phyloP scores from a whole-genome alignment of 1,284 basidiomycete genomes.

The Anthracocystis panici-leucophaei region DNA sequence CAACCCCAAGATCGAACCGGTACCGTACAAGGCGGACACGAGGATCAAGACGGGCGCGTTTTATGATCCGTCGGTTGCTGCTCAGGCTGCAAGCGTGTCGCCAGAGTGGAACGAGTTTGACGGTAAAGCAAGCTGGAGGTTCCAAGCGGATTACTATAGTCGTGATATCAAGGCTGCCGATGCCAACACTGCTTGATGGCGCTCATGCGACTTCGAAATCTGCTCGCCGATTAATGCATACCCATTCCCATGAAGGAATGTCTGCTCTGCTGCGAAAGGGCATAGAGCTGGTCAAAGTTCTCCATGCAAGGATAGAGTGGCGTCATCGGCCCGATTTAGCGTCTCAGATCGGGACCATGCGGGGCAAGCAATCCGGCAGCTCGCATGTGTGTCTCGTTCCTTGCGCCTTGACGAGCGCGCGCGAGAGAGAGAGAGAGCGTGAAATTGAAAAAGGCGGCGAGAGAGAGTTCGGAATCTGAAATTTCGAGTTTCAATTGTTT shows the following conservation, averaged over 20 bases:
- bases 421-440: constrained; percentile 1
- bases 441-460: constrained; percentile 4
- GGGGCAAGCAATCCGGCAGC: too few species aligned
- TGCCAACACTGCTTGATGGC: constrained; percentile 11
- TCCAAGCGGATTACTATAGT: constrained; percentile 36
- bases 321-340: too few species aligned
- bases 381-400: not conserved
- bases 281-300: too few species aligned
- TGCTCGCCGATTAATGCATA: not conserved
- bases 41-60: constrained; percentile 27
- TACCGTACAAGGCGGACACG: constrained; percentile 37
- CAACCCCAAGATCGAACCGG: constrained; percentile 24
- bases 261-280: not conserved
- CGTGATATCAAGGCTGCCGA: constrained; percentile 37
- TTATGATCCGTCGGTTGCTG: constrained; percentile 32
- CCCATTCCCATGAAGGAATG: not conserved
- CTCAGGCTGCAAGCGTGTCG: constrained; percentile 11
- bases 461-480: constrained; percentile 7
- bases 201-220: not conserved
- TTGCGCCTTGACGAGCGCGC: too few species aligned
- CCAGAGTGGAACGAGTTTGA: constrained; percentile 48
- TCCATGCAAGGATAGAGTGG: too few species aligned
- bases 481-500: not conserved
- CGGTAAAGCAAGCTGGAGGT: constrained; percentile 36
- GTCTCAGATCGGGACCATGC: too few species aligned